These are phyloP conservation scores for Lachnellula subtilissima DNA, from an alignment of 2,329 filamentous ascomycete genomes.

Conservation along the genomic window DNA sequence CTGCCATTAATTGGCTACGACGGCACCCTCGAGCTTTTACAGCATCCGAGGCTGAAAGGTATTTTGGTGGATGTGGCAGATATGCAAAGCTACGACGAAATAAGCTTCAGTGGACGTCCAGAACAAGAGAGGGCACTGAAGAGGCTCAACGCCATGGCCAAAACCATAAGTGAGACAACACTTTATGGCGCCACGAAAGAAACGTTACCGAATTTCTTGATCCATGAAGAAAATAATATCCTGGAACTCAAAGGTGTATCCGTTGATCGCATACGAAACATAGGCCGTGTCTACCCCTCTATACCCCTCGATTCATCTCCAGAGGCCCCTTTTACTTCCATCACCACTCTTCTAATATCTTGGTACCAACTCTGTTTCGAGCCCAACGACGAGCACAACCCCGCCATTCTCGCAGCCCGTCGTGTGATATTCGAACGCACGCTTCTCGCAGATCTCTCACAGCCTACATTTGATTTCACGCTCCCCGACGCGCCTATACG, in stretches of 20 bases:
- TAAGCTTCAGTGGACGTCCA: not conserved
- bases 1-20: not conserved
- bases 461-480: not conserved
- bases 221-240: not conserved
- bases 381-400: not conserved
- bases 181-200: not conserved
- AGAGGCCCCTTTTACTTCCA: not conserved
- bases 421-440: not conserved
- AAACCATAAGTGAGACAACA: not conserved
- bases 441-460: not conserved
- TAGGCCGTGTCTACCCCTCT: not conserved
- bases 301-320: not conserved
- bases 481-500: not conserved
- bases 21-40: not conserved
- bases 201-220: not conserved
- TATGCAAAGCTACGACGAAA: not conserved
- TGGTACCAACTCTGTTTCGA: not conserved
- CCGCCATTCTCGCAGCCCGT: not conserved
- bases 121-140: not conserved
- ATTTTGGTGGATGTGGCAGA: not conserved
- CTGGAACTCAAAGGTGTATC: not conserved
- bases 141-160: not conserved
- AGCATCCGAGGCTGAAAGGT: not conserved
- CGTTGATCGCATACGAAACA: not conserved
- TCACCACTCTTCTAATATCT: not conserved